Evolutionary conservation across 1,284 basidiomycete genomes (phyloP).

Genomic region (Heimioporus retisporus): DNA sequence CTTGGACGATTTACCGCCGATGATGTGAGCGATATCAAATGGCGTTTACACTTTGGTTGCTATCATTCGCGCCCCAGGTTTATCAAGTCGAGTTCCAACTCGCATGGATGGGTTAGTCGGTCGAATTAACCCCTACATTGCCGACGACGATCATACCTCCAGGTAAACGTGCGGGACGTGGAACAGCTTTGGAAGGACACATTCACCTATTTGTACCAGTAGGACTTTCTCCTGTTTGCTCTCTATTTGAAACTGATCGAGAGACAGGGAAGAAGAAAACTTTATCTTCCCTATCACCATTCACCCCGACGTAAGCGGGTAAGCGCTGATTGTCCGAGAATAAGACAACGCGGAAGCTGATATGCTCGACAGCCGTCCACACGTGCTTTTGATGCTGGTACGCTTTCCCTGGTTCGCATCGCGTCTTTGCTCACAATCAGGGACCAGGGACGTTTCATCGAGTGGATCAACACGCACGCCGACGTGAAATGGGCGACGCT

Average conservation of each 20-base stretch:
- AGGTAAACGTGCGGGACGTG: slow-evolving; percentile 77
- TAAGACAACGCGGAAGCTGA: background rate
- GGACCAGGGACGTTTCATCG: slow-evolving; percentile 77
- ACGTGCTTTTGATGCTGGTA: slow-evolving; percentile 81
- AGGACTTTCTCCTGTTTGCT: slow-evolving; percentile 5
- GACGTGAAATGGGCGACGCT: slow-evolving; percentile 82
- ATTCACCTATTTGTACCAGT: slow-evolving; percentile 77
- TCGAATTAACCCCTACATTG: slow-evolving; percentile 36
- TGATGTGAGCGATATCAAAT: slow-evolving; percentile 59
- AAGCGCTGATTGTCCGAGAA: slow-evolving; percentile 27
- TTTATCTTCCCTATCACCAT: slow-evolving; percentile 85
- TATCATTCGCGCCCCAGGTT: slow-evolving; percentile 52
- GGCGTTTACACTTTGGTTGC: background rate
- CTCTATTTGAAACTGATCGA: slow-evolving; percentile 14
- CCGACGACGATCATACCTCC: slow-evolving; percentile 7
- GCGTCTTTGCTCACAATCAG: background rate
- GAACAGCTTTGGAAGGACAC: slow-evolving; percentile 84
- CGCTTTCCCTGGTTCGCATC: slow-evolving; percentile 25
- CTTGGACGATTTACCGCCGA: slow-evolving; percentile 75
- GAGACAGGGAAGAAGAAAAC: slow-evolving; percentile 69
- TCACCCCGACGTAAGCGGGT: slow-evolving; percentile 84
- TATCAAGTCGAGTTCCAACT: slow-evolving; percentile 73
- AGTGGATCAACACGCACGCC: slow-evolving; percentile 81
- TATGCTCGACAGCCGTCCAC: slow-evolving; percentile 48
- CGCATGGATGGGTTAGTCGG: slow-evolving; percentile 69